Evolutionary conservation across 129 eudicot species (phyloP).

Genomic region (Helianthus tuberosus): DNA sequence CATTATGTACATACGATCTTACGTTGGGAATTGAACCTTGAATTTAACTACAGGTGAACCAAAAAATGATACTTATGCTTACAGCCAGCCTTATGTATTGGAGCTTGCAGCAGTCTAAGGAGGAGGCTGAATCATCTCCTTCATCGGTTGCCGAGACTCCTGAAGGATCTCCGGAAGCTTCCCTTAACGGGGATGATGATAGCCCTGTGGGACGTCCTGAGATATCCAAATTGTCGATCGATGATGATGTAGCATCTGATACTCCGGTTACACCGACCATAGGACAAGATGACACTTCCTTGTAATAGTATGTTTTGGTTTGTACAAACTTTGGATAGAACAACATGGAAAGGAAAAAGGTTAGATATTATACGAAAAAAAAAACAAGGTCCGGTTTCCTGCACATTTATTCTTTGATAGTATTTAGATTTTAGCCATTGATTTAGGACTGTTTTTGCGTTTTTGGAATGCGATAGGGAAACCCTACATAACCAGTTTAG

Average conservation of each 20-base stretch:
- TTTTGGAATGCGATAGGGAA: too few relatives aligned
- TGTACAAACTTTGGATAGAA: constrained; percentile 13
- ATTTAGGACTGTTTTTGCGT: too few relatives aligned
- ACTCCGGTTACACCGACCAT: constrained; percentile 33
- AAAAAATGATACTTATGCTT: constrained; percentile 89
- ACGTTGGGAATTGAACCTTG: background rate
- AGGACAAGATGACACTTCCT: constrained; percentile 35
- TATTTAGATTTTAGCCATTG: background rate
- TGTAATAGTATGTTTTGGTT: constrained; percentile 7
- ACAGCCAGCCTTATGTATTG: constrained; percentile 96
- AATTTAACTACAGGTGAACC: constrained; percentile 62
- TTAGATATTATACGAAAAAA: constrained; percentile 5
- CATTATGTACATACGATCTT: background rate
- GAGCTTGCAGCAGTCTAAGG: constrained; percentile 82
- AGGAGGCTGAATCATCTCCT: constrained; percentile 51
- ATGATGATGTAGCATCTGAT: constrained; percentile 52
- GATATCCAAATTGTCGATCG: constrained; percentile 40
- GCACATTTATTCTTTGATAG: background rate
- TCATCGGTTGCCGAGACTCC: constrained; percentile 32
- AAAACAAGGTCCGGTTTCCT: background rate
- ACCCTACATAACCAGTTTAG: too few relatives aligned
- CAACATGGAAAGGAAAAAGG: constrained; percentile 9
- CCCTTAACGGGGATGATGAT: constrained; percentile 47
- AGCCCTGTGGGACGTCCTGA: constrained; percentile 37
- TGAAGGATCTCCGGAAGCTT: constrained; percentile 53